Conservation (phyloP, 208 protist species). For the Willaertia magna region DNA sequence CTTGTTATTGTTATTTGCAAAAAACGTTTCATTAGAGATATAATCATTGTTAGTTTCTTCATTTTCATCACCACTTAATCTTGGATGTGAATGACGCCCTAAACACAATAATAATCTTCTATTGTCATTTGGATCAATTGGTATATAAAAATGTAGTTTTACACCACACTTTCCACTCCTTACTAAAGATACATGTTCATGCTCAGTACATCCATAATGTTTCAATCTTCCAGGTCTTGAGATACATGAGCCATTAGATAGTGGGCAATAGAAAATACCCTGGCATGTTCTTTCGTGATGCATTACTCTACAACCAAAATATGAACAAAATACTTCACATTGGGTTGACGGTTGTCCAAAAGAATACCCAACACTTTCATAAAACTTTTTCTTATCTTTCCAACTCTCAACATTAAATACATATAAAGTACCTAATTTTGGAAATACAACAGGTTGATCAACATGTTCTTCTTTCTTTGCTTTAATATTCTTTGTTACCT, state of each 20-base stretch:
- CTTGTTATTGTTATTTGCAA: too few relatives aligned
- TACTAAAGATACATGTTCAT: background rate
- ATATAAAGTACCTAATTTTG: background rate
- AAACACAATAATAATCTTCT: background rate
- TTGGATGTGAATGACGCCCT: background rate
- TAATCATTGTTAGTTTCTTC: too few relatives aligned
- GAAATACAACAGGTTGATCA: background rate
- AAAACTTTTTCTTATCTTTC: background rate
- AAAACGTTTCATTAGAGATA: too few relatives aligned
- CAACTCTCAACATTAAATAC: background rate
- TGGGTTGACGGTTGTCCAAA: slow-evolving; percentile 2
- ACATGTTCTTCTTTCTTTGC: background rate
- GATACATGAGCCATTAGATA: background rate
- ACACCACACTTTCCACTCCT: background rate
- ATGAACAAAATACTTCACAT: background rate
- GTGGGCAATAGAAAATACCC: background rate
- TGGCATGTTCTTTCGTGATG: slow-evolving; percentile 5
- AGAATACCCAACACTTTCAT: background rate
- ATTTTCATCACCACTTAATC: background rate
- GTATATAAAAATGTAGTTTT: slow-evolving; percentile 5
- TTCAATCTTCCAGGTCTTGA: background rate
- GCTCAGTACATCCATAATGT: background rate
- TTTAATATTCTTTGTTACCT: background rate
- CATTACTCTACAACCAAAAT: background rate
- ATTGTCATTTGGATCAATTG: background rate